Base-by-base conservation (phyloP, 2,329 filamentous ascomycete species). In the Neonectria ditissima region DNA sequence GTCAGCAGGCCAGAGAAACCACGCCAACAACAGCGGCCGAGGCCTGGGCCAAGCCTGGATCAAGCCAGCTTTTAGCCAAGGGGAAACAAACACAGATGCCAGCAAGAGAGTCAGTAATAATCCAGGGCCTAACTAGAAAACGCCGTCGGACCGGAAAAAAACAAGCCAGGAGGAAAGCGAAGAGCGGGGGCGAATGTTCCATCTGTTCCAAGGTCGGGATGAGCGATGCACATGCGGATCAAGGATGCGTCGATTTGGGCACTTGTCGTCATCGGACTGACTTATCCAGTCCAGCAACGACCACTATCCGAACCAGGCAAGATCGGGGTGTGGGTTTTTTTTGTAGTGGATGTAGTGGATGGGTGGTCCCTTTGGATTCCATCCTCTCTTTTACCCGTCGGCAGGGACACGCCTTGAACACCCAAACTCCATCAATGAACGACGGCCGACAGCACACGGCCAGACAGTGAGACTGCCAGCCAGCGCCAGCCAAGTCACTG, bases 221-320 rank as follows among this genome's bases (percentile, higher is more conserved):
- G 57, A 41, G 37, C 37, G 37, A 41, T 41, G 37, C 37, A 8
- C n/a, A 41, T 41, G 37, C n/a, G 8, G 37, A 41, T 20, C n/a
- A 18, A 51, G 51, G 62, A 62, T 63, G 61, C 55, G 57, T 34
- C 57, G 52, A 62, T 55, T 57, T 45, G 39, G 39, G 37, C 65
- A 64, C 63, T 66, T 59, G 59, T 65, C 69, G 63, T 70, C 68
- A 69, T 66, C 60, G 66, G 54, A 48, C 62, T 67, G 58, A 37
- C 62, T 51, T 65, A 54, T 57, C 37, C 55, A 30, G 41, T 52
- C 24, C 50, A 59, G 32, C 37, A 65, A 56, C 52, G 55, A 52
- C 44, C 22, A 16, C 37, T 48, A 22, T 59, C 65, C 52, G 44
- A 53, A 65, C 60, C 57, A 63, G 62, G 57, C 50, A 68, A 69